Base-by-base conservation (phyloP, 2,329 filamentous ascomycete genomes). In the Neodidymelliopsis sp. region DNA sequence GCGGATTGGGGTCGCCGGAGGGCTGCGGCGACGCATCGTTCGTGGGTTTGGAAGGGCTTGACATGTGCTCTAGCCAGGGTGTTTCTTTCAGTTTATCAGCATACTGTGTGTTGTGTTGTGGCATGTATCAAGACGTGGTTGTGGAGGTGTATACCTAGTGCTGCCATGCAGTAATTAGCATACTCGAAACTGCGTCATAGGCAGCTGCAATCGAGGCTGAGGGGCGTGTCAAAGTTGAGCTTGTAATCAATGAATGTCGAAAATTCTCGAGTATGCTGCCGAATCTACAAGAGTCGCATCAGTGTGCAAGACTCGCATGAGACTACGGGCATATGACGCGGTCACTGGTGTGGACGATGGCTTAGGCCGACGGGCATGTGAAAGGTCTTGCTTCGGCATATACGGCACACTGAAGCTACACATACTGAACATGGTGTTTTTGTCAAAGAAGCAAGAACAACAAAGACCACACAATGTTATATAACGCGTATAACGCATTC, bases 1-100 rank as follows among this genome's bases (percentile, higher is more conserved):
- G 88, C 46, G 84, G 81, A 44, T 72, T 72, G 53, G 75, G 76
- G 73, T 80, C 74, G 59, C 67, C 71, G 47, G 62, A 57, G 23
- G 69, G 63, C 53, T 65, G 62, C 60, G 70, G 59, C 59, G 71
- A 67, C 56, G 62, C 67, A 67, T 74, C 70, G 59, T 72, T 64
- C 38, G 59, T 54, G 66, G 67, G 53, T 59, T 63, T 65, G 9
- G 72, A 65, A 51, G 68, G 61, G 47, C 66, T 65, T 64, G 71
- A 74, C 73, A 75, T 75, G 57, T 69, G 68, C 63, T 70, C 66
- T 66, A 73, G 59, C 73, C 72, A 75, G 45, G 73, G 72, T 51
- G 63, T 73, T 56, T 75, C 73, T 74, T 59, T 46, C 45, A 47
- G 41, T 35, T 48, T 56, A 56, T 72, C 47, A 71, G 69, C 60